Evolutionary conservation across 345 rosid genomes (phyloP), one percentile per base, ranked within the genome.

Genomic region (Durio zibethinus): DNA sequence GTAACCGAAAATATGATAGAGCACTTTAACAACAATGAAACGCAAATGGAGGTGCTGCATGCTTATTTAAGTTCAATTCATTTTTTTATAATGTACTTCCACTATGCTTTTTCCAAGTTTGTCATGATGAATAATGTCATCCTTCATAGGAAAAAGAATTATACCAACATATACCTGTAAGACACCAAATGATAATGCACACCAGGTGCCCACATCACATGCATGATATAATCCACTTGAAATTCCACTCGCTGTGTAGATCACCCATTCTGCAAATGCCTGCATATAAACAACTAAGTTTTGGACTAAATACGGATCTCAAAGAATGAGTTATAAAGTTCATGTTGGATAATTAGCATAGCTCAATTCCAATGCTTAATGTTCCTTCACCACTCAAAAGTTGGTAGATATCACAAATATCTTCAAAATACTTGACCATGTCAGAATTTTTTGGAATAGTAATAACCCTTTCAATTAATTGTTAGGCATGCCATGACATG

Each of bases 221-320:
- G 99, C 98, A 85, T 96, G 99, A 83, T 96, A 96, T 68, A 96
- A 80, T 71, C 91, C 99, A 80, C 99, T 96, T 25, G 97, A 88
- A 85, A 93, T 90, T 70, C 97, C 97, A 71, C 99, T 96, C 11
- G 86, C 81, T 7, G 99, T 96, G 83, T 89, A 96, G 76, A 96
- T 81, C 70, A 93, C 97, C 99, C 98, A 93, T 84, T 96, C 99
- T 80, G 99, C 83, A 84, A 88, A 93, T 56, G 93, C 98, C 98
- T 96, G 88, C 78, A 82, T 18, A 61, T 20, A 63, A 78, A 61
- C 56, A 80, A 80, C 10, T 45, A 42, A 61, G 29, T 40, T 54
- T 50, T 62, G 52, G 48, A 43, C 14, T 10, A 56, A 48, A 45
- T 63, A 63, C 14, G 33, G 78, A 38, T 68, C 72, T 62, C 23